phyloP scores from a whole-genome alignment of 176 grass and related monocot species.

The bread wheat (Triticum aestivum) region DNA sequence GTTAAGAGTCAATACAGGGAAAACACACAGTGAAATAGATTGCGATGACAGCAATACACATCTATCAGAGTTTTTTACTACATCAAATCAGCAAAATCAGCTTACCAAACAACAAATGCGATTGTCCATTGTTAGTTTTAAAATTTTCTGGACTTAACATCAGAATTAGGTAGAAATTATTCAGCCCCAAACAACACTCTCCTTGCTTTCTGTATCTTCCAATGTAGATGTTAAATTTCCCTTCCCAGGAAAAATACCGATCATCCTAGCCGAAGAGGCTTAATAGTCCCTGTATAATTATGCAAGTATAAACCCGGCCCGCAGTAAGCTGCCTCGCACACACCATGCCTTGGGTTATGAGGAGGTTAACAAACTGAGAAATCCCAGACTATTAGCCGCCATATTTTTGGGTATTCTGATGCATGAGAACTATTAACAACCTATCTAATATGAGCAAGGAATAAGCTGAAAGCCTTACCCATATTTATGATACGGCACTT shows the following conservation, averaged over 20 bases:
- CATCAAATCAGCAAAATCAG: neutral
- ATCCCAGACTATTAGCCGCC: neutral
- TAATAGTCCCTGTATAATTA: neutral
- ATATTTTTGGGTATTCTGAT: neutral
- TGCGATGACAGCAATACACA: neutral
- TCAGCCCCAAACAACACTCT: neutral
- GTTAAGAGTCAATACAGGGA: neutral
- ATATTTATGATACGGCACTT: neutral
- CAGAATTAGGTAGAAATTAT: neutral
- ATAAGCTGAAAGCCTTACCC: neutral
- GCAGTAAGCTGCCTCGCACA: neutral
- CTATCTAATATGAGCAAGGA: neutral
- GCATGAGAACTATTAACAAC: constrained; percentile 5
- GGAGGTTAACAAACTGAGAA: neutral
- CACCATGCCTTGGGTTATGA: neutral
- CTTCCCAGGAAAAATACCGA: neutral
- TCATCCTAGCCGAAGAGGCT: neutral
- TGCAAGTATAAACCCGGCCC: neutral
- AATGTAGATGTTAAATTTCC: neutral
- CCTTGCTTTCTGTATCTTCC: neutral
- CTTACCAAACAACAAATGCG: neutral
- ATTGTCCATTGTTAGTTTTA: neutral
- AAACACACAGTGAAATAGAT: neutral
- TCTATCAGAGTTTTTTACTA: neutral
- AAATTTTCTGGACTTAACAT: neutral